Evolutionary conservation across 2,329 filamentous ascomycete genomes (phyloP), one percentile per base, ranked within the genome.

Genomic region (Berkeleyomyces rouxiae): DNA sequence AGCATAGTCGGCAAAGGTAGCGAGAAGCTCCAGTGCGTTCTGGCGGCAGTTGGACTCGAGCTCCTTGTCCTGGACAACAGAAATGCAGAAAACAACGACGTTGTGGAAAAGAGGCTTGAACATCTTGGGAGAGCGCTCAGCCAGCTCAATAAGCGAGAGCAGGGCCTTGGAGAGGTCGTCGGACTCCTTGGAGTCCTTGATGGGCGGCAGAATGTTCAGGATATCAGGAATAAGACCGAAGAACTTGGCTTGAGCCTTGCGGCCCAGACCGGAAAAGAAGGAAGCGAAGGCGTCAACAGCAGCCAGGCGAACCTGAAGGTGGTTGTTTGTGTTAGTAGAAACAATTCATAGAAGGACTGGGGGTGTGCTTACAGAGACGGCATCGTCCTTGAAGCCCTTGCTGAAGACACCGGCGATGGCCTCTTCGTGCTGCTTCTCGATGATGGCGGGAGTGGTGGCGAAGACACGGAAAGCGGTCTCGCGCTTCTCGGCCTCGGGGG

Each of bases 221-320:
- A 99, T 87, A 67, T 96, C 90, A 23, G 91, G 88, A 31, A 97
- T 84, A 7, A 99, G 81, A 5, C 81, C 76, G 72, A 87, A 95
- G 76, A 95, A 99, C 73, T 95, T 96, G 65, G 82, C 76, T 73
- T 96, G 91, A 13, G 82, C 82, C 75, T 95, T 96, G 78, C 95
- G 96, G 71, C 78, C 81, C 68, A 97, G 83, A 63, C 87, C 93
- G 67, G 89, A 83, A 81, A 99, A 99, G 77, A 99, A 97, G 2
- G 91, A 86, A 16, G 92, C 88, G 71, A 99, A 99, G 6, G 93
- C 93, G 71, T 96, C 91, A 84, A 97, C 95, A 63, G 93, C 91
- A 57, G 91, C 86, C 64, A 99, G 83, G 67, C 90, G 88, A 64
- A 99, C 92, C 83, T 92, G 61, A 53, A 55, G 59, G 13, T 6